Evolutionary conservation across 768 basidiomycete genomes (phyloP).

Genomic region (Amanita exitialis): DNA sequence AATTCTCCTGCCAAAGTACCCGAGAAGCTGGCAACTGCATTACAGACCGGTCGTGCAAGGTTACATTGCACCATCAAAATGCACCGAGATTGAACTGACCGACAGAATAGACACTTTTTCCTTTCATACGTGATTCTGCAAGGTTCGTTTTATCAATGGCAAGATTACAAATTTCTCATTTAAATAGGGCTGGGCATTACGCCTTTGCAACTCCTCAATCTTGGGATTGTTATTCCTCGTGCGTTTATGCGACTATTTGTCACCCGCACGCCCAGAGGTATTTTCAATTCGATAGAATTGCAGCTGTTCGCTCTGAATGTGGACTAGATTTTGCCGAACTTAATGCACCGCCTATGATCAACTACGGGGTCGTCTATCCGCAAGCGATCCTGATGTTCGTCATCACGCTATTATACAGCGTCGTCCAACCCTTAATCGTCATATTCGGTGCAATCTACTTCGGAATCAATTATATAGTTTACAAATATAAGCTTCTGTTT

Average conservation of each 20-base stretch:
- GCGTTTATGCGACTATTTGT: constrained; percentile 64
- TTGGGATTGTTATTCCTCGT: constrained; percentile 81
- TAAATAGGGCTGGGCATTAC: constrained; percentile 76
- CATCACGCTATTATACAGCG: constrained; percentile 90
- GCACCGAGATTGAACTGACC: constrained; percentile 4
- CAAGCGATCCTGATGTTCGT: constrained; percentile 95
- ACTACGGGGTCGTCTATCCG: constrained; percentile 95
- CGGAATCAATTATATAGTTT: constrained; percentile 90
- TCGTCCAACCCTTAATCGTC: constrained; percentile 91
- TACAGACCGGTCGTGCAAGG: constrained; percentile 72
- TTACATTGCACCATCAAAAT: constrained; percentile 15
- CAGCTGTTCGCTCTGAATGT: background rate
- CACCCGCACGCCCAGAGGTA: constrained; percentile 88
- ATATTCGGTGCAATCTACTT: constrained; percentile 96
- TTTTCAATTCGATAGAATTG: background rate
- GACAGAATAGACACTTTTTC: constrained; percentile 58
- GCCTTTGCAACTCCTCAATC: constrained; percentile 89
- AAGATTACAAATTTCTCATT: constrained; percentile 5
- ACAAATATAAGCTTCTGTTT: constrained; percentile 96
- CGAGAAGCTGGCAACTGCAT: constrained; percentile 78
- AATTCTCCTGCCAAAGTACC: constrained; percentile 92
- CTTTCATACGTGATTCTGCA: constrained; percentile 78
- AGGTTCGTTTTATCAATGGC: constrained; percentile 28
- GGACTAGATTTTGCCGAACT: constrained; percentile 84
- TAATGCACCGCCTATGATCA: constrained; percentile 96